These are phyloP conservation scores for Amanita subjunquillea DNA, from an alignment of 768 basidiomycete species.

Conservation along the genomic window DNA sequence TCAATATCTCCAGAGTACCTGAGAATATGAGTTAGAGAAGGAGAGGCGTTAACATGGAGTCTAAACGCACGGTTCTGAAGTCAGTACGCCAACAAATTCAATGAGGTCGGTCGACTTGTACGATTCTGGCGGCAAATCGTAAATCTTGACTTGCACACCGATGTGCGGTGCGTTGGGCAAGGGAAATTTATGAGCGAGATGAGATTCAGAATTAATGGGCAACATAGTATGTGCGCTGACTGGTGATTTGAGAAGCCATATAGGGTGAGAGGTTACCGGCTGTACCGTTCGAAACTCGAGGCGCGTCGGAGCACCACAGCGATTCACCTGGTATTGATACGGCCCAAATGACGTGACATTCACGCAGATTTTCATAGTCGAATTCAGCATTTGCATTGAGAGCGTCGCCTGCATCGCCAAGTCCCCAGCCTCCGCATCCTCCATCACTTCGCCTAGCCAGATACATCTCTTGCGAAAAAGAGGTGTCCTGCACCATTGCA, in stretches of 20 bases:
- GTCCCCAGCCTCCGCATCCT: conserved; percentile 68
- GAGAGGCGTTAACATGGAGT: conserved; percentile 5
- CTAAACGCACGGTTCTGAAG: conserved; percentile 48
- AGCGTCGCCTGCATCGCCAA: conserved; percentile 25
- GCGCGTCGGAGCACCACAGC: conserved; percentile 36
- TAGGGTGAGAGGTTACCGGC: neutral
- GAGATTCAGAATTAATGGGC: neutral
- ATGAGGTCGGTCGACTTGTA: conserved; percentile 53
- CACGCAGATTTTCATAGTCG: conserved; percentile 43
- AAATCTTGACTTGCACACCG: conserved; percentile 72
- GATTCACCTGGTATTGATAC: conserved; percentile 64
- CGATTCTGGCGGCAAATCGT: conserved; percentile 35
- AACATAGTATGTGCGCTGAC: neutral
- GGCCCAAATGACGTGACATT: conserved; percentile 61
- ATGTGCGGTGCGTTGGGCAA: conserved; percentile 40
- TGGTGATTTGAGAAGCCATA: conserved; percentile 9
- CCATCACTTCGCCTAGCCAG: conserved; percentile 33
- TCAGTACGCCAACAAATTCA: conserved; percentile 67
- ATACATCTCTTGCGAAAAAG: conserved; percentile 64
- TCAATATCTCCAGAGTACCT: conserved; percentile 34
- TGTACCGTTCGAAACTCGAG: neutral
- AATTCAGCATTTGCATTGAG: conserved; percentile 13
- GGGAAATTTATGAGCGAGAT: conserved; percentile 56
- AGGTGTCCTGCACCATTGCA: conserved; percentile 79
- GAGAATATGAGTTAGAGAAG: conserved; percentile 3